Base-by-base conservation (phyloP, 306 rosid genomes). In the Echinosophora koreensis region DNA sequence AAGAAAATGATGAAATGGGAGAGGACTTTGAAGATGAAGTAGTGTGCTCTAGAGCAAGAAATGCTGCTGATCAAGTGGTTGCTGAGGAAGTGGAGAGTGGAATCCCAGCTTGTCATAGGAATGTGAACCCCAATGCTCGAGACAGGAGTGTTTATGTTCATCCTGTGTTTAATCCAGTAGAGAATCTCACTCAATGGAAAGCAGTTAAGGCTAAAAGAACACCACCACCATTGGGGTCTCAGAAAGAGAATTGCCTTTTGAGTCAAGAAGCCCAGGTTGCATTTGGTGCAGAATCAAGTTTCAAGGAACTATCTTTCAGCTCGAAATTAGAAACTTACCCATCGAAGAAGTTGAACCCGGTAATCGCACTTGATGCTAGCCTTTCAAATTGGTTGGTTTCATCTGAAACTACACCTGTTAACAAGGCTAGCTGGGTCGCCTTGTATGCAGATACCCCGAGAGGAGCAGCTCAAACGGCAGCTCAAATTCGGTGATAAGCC, bases 311-410 rank as follows among this genome's bases (percentile, higher is more conserved):
- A 14, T 64, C 91, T 30, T 86, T 83, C 49, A 71, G 81, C 80
- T 84, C 78, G 64, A 84, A 81, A 69, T 82, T 86, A 4, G 84
- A 81, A 80, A 42, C 63, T 7, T 83, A 80, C 51, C 74, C 78
- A 73, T 12, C 83, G 6, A 90, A 79, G 82, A 87, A 83, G 70
- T 73, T 78, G 72, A 74, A 78, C 69, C 84, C 80, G 69, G 96
- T 88, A 52, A 64, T 89, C 14, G 78, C 89, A 52, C 96, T 94
- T 63, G 96, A 94, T 84, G 90, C 98, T 11, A 94, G 98, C 88
- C 88, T 94, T 6, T 94, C 98, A 10, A 92, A 86, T 78, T 94
- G 98, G 98, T 77, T 92, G 88, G 87, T 34, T 83, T 87, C 90
- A 13, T 63, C 97, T 4, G 88, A 85, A 77, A 47, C 64, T 44